Evolutionary conservation across 2,329 filamentous ascomycete species (phyloP).

Genomic region (Samsoniella hepiali): DNA sequence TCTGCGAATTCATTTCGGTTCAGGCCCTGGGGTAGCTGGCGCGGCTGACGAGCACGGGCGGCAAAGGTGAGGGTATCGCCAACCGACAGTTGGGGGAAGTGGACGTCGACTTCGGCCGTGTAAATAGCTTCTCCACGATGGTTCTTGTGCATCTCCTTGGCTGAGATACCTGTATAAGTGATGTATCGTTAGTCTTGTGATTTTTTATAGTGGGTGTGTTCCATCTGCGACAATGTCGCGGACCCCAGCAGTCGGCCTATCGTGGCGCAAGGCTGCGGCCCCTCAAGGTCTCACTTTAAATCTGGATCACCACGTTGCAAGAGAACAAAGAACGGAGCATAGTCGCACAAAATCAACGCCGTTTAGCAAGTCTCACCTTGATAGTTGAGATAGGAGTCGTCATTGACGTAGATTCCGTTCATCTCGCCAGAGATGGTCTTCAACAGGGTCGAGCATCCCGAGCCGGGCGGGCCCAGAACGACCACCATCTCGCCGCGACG

Average conservation of each 20-base stretch:
- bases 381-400: conserved; percentile 72
- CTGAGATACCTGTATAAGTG: conserved; percentile 47
- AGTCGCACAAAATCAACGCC: neutral
- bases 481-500: conserved; percentile 68
- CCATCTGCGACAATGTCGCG: conserved; percentile 15
- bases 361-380: conserved; percentile 47
- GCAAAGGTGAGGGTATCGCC: conserved; percentile 75
- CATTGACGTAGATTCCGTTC: conserved; percentile 68
- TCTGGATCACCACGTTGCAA: neutral
- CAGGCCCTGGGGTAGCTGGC: conserved; percentile 55
- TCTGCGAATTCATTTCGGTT: conserved; percentile 49
- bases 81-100: conserved; percentile 71
- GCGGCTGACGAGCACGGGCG: conserved; percentile 62
- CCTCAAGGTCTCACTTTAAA: conserved; percentile 3
- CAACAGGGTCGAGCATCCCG: conserved; percentile 74
- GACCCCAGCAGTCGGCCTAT: neutral
- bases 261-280: neutral
- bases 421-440: conserved; percentile 79
- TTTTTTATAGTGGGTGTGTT: neutral
- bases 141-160: conserved; percentile 67
- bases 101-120: conserved; percentile 75
- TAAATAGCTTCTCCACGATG: conserved; percentile 82
- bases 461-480: conserved; percentile 64
- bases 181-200: conserved; percentile 11
- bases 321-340: neutral